Conservation (phyloP, 1,139 yeast genomes). For the Kluyveromyces sp. region DNA sequence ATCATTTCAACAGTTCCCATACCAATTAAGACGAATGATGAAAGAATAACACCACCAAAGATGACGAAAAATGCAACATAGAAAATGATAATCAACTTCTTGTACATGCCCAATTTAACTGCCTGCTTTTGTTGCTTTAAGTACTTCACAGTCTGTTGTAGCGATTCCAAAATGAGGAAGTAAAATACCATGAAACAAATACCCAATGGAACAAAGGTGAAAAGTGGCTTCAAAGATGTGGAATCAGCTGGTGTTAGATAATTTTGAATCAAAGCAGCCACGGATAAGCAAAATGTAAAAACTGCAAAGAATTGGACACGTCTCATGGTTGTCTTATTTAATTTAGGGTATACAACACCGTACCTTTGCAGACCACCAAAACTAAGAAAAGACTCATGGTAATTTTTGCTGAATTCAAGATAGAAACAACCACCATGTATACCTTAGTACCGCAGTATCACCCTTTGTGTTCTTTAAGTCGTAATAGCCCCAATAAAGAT, state of each 20-base stretch:
- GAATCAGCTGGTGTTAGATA: constrained; percentile 48
- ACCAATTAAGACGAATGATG: constrained; percentile 64
- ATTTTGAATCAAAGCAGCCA: constrained; percentile 59
- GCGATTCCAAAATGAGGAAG: constrained; percentile 62
- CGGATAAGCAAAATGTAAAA: constrained; percentile 60
- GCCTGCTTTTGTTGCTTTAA: constrained; percentile 83
- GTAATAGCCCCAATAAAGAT: constrained; percentile 88
- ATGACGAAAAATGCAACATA: constrained; percentile 55
- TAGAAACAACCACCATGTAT: constrained; percentile 69
- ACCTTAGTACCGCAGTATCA: constrained; percentile 53
- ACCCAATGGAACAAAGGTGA: constrained; percentile 60
- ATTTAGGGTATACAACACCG: constrained; percentile 83
- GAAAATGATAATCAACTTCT: constrained; percentile 64
- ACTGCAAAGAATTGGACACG: constrained; percentile 72
- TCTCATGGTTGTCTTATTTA: constrained; percentile 70
- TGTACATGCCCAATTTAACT: constrained; percentile 84
- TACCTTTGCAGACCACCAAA: constrained; percentile 79
- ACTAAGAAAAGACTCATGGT: constrained; percentile 85
- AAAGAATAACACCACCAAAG: constrained; percentile 58
- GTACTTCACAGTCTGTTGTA: constrained; percentile 65
- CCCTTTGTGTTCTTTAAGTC: constrained; percentile 69
- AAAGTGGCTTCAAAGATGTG: constrained; percentile 32
- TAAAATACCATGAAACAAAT: constrained; percentile 68
- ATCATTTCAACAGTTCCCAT: constrained; percentile 70
- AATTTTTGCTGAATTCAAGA: constrained; percentile 72